Conservation (phyloP, 1,139 yeast genomes). For the Scheffersomyces cryptocercus region DNA sequence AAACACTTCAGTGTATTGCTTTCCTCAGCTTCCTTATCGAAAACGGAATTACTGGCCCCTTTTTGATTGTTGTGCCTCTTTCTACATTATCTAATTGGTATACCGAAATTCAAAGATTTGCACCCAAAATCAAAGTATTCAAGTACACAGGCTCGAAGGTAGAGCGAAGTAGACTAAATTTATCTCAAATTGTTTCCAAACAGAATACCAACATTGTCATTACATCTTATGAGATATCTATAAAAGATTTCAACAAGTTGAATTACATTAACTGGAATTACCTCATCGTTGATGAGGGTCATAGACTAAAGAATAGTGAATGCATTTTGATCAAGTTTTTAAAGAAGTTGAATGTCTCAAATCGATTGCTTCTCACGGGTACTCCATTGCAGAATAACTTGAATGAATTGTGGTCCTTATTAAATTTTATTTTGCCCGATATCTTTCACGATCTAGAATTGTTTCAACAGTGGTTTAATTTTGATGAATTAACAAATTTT, state of each 20-base stretch:
- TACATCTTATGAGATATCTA: constrained; percentile 80
- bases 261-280: constrained; percentile 69
- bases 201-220: constrained; percentile 50
- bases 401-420: constrained; percentile 84
- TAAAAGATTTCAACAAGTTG: constrained; percentile 62
- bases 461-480: constrained; percentile 94
- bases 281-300: constrained; percentile 95
- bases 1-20: constrained; percentile 84
- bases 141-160: constrained; percentile 68
- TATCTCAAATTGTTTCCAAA: constrained; percentile 12
- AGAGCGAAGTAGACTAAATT: constrained; percentile 44
- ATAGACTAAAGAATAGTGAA: constrained; percentile 79
- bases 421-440: constrained; percentile 88
- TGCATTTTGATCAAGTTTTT: constrained; percentile 72
- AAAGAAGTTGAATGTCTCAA: constrained; percentile 63
- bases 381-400: constrained; percentile 92
- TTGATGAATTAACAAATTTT: constrained; percentile 52
- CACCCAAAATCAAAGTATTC: constrained; percentile 67
- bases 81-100: constrained; percentile 88
- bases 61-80: constrained; percentile 82
- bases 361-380: constrained; percentile 81
- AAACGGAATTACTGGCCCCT: constrained; percentile 81
- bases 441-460: constrained; percentile 86
- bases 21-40: constrained; percentile 76
- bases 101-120: constrained; percentile 66